Base-by-base conservation (phyloP, 768 basidiomycete genomes). In the Amanita rimosa region DNA sequence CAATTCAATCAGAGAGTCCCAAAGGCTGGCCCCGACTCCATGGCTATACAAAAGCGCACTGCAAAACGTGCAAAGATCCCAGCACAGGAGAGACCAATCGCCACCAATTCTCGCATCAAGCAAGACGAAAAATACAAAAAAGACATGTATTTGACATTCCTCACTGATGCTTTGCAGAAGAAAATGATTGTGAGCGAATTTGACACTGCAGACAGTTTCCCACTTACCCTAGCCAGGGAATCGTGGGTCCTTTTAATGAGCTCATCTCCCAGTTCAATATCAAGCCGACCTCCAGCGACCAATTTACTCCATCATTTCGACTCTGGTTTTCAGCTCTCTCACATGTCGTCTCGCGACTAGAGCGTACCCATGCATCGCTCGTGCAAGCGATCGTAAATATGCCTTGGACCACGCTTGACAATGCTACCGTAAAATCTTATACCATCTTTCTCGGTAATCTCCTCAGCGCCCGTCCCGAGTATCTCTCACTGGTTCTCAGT, bases 381-480 rank as follows among this genome's bases (percentile, higher is more conserved):
- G 83, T 97, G 33, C 80, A 93, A 53, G 90, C 93, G 11, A 78
- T 98, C 50, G 72, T 97, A 37, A 75, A 74, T 53, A 73, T 97
- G 59, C 90, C 92, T 10, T 99, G 96, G 96, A 83, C 87, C 13
- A 87, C 81, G n/a, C 79, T 91, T 65, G 93, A 95, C 59, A 76
- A 76, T 27, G 67, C 70, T 29, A 87, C 95, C 54, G 92, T 94
- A 46, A 85, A 84, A 64, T 81, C 83, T 4, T 97, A 95, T 66
- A 85, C 83, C 26, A 76, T 85, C 31, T 96, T 96, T 61, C 78
- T 92, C 42, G 88, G 90, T 22, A 89, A 94, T 71, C 78, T 99
- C 35, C 77, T 95, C 55, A 91, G 87, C 53, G 90, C 95, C 19
- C 71, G 85, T 53, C 89, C 94, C 52, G 91, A 96, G 67, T 97